Evolutionary conservation across 2,329 filamentous ascomycete genomes (phyloP).

Genomic region (Acrodontium crateriforme): DNA sequence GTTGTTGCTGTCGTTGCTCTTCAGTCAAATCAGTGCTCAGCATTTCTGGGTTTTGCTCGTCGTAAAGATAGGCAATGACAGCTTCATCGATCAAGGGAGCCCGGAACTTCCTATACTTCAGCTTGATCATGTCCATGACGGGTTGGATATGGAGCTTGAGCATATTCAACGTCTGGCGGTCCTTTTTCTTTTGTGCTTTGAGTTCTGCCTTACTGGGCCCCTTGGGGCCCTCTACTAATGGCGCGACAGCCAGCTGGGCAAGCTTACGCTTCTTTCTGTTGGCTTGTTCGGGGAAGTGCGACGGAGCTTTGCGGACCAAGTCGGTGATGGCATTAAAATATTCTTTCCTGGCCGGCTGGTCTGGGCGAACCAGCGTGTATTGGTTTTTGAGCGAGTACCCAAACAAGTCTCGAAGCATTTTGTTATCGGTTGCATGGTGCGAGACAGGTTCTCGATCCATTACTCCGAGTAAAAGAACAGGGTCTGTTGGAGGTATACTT

Average conservation of each 20-base stretch:
- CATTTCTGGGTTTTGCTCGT: conserved; percentile 62
- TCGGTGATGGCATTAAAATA: conserved; percentile 66
- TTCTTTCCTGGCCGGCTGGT: conserved; percentile 47
- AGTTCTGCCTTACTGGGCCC: conserved; percentile 64
- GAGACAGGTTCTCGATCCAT: conserved; percentile 45
- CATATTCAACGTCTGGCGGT: conserved; percentile 70
- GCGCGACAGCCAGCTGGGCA: conserved; percentile 61
- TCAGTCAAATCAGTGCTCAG: conserved; percentile 46
- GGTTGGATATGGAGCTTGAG: conserved; percentile 83
- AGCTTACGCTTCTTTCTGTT: conserved; percentile 78
- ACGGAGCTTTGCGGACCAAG: conserved; percentile 65
- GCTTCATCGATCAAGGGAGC: conserved; percentile 61
- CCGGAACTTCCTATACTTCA: conserved; percentile 78
- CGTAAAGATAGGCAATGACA: conserved; percentile 67
- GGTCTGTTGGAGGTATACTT: conserved; percentile 77
- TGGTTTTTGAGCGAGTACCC: conserved; percentile 71
- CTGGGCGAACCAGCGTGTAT: conserved; percentile 55
- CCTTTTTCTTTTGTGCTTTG: conserved; percentile 65
- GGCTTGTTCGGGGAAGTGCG: conserved; percentile 73
- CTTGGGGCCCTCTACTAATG: conserved; percentile 42
- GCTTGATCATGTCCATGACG: conserved; percentile 93
- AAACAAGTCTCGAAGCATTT: conserved; percentile 67
- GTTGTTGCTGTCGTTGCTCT: conserved; percentile 39
- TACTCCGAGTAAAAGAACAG: conserved; percentile 76
- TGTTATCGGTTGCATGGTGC: conserved; percentile 37